Base-by-base conservation (phyloP, 176 grass and related monocot genomes). In the Oryza meridionalis region DNA sequence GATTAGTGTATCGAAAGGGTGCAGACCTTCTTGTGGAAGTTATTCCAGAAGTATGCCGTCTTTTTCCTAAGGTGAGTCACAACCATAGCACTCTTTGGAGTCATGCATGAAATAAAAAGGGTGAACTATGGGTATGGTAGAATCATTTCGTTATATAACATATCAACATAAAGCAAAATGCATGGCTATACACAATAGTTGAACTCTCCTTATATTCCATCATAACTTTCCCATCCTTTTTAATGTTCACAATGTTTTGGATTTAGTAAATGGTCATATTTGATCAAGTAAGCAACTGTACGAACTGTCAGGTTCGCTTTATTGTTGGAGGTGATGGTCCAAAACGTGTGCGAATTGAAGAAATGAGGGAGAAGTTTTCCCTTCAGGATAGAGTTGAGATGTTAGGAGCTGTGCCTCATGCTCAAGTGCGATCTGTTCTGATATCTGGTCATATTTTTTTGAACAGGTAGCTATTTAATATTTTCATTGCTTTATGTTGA, bases 401-500 rank as follows among this genome's bases (percentile, higher is more conserved):
- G 95, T 84, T 98, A 84, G 95, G 92, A 24, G 95, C 90, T 84
- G 95, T 98, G 35, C 95, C 92, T 76, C 95, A 98, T 94, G 87
- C 92, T 90, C 92, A 94, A 87, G 95, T 97, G 45, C 90, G 84
- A 70, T 94, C 90, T 66, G 92, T 98, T 88, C 89, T 98, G 40
- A 98, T 98, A 47, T 94, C 88, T 67, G 95, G 95, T 67, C 95
- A 98, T 80, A 98, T 98, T 82, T 98, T 97, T 88, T 82, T 97
- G 66, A 97, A 97, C 72, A 97, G 92, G 95, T 94, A 91, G 15
- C 53, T 72, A 31, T 84, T 83, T 43, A 81, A 40, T 24, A 35
- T 53, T 45, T 46, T 24, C 66, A n/a, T 31, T 12, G 13, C n/a
- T 53, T 21, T 44, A 7, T 68, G 3, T 53, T 83, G 16, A 38